phyloP scores from a whole-genome alignment of 2,329 filamentous ascomycete genomes.

The Zymoseptoria ardabiliae region DNA sequence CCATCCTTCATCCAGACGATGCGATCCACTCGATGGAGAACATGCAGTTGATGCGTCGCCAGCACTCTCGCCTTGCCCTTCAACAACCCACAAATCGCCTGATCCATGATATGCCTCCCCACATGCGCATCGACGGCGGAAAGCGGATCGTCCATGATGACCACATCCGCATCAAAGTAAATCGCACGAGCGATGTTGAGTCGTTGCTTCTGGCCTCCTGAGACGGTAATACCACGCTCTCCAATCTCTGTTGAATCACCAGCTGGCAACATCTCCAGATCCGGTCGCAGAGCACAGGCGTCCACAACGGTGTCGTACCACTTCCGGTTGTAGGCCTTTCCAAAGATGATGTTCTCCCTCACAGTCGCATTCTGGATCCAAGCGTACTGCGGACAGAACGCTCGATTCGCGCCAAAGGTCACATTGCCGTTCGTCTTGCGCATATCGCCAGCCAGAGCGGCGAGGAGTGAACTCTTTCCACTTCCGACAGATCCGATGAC shows the following conservation, averaged over 20 bases:
- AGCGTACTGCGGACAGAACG: constrained; percentile 92
- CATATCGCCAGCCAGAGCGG: constrained; percentile 91
- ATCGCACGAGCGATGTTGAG: constrained; percentile 83
- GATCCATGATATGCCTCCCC: constrained; percentile 73
- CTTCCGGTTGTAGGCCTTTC: constrained; percentile 59
- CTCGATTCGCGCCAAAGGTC: constrained; percentile 67
- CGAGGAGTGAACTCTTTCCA: constrained; percentile 83
- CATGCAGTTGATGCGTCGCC: constrained; percentile 91
- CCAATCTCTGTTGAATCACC: constrained; percentile 89
- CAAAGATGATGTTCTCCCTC: constrained; percentile 84
- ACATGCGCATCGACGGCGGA: constrained; percentile 54
- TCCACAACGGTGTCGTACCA: constrained; percentile 84
- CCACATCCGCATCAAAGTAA: constrained; percentile 56
- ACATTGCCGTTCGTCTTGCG: constrained; percentile 69
- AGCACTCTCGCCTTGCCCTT: constrained; percentile 85
- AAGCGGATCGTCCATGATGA: constrained; percentile 58
- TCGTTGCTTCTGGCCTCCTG: constrained; percentile 89
- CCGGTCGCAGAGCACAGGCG: constrained; percentile 75
- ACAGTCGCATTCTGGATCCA: constrained; percentile 95
- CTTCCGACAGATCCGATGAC: constrained; percentile 86
- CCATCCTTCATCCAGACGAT: constrained; percentile 92
- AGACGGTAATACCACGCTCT: constrained; percentile 90
- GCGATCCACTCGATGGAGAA: constrained; percentile 80
- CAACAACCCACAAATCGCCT: constrained; percentile 82
- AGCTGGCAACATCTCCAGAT: constrained; percentile 87